A percentile compares a stretch with the other conserved stretches of the same genome.
phyloP scores from a whole-genome alignment of 139 green algal genomes.

The Zygnema circumcarinatum region DNA sequence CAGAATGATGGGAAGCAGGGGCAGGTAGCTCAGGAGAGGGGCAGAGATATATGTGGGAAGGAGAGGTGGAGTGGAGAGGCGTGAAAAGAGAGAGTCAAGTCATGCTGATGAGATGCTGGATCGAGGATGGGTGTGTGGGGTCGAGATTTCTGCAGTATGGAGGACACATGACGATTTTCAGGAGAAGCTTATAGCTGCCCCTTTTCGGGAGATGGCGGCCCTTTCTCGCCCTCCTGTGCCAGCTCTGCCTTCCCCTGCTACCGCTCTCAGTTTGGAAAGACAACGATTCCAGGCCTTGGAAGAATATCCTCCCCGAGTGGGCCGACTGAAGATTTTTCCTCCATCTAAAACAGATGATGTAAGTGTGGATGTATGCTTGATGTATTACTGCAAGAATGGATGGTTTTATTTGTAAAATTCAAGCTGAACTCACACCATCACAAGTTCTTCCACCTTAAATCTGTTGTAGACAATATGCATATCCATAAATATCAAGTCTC shows the following conservation, averaged over 20 bases:
- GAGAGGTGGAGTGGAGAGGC: too few species aligned
- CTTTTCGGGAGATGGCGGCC: neutral
- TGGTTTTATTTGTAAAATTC: too few species aligned
- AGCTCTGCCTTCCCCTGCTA: neutral
- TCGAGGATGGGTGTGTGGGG: too few species aligned
- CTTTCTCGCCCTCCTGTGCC: neutral
- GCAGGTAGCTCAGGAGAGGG: too few species aligned
- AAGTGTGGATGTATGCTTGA: neutral
- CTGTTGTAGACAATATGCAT: too few species aligned
- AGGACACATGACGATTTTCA: neutral
- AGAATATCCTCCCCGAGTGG: constrained; percentile 35
- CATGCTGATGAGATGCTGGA: too few species aligned
- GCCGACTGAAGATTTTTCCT: constrained; percentile 43
- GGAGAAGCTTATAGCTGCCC: neutral
- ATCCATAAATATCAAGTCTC: too few species aligned
- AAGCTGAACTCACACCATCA: too few species aligned
- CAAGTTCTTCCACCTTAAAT: too few species aligned
- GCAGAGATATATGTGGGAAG: too few species aligned
- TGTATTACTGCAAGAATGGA: neutral
- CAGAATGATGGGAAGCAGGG: too few species aligned
- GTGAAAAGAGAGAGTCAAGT: too few species aligned
- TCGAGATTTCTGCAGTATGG: neutral
- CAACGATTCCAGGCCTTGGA: constrained; percentile 9
- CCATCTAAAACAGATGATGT: constrained; percentile 49
- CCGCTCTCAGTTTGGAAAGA: neutral